Percentiles rank a stretch among this genome's conserved stretches.
Evolutionary conservation across 495 filamentous ascomycete species (phyloP).

Genomic region (Trichoderma parareesei): DNA sequence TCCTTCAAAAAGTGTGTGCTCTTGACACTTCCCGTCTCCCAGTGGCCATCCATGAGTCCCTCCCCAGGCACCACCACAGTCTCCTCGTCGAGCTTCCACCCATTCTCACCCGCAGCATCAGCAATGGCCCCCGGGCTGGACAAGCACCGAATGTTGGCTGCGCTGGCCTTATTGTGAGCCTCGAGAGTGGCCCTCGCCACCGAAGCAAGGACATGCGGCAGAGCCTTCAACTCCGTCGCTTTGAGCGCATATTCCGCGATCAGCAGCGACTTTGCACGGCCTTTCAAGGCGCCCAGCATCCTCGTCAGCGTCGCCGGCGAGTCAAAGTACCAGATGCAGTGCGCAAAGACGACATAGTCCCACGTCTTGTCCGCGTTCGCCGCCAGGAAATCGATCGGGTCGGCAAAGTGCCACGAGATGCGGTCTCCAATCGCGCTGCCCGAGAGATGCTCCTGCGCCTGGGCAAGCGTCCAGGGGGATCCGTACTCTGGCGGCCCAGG

Average conservation of each 20-base stretch:
- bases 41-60: constrained; percentile 36
- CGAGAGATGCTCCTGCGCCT: constrained; percentile 27
- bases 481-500: constrained; percentile 43
- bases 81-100: constrained; percentile 24
- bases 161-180: constrained; percentile 15
- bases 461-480: constrained; percentile 24
- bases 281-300: constrained; percentile 27
- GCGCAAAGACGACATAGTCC: constrained; percentile 38
- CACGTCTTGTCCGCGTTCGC: constrained; percentile 21
- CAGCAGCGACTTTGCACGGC: constrained; percentile 22
- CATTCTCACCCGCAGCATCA: constrained; percentile 16
- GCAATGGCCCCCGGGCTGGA: constrained; percentile 17
- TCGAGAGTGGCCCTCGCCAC: constrained; percentile 22
- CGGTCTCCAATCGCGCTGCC: constrained; percentile 21
- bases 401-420: constrained; percentile 30
- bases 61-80: constrained; percentile 23
- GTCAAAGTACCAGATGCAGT: constrained; percentile 45
- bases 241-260: constrained; percentile 35
- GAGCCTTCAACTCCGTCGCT: constrained; percentile 20
- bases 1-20: constrained; percentile 20
- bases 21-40: constrained; percentile 32
- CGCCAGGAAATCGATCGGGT: constrained; percentile 23
- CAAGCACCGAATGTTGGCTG: constrained; percentile 17
- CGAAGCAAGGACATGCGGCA: constrained; percentile 37
- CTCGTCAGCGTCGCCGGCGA: constrained; percentile 20